Conservation (phyloP, 139 green algal species). For the Haematococcus lacustris region DNA sequence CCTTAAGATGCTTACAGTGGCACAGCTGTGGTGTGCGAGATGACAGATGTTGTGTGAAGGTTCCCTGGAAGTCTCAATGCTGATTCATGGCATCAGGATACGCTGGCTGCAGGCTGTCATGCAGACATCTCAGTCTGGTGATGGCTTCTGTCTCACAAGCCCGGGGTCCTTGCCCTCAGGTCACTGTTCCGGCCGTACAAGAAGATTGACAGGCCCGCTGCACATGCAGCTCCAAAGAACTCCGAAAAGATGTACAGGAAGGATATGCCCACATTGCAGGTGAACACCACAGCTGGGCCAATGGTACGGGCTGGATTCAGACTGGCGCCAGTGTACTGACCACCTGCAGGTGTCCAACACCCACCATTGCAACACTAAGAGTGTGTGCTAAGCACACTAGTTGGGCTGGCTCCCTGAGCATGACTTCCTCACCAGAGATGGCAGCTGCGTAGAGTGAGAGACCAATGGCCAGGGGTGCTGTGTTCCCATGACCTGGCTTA, state of each 20-base stretch:
- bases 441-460: conserved; percentile 67
- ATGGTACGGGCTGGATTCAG: conserved; percentile 73
- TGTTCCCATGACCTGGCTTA: conserved; percentile 57
- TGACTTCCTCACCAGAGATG: conserved; percentile 47
- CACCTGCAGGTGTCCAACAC: conserved; percentile 32
- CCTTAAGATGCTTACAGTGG: too few relatives aligned
- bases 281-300: conserved; percentile 61
- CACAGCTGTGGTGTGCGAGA: too few relatives aligned
- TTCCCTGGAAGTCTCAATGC: too few relatives aligned
- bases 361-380: neutral
- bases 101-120: too few relatives aligned
- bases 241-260: conserved; percentile 64
- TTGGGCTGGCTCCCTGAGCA: neutral
- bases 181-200: conserved; percentile 57
- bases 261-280: conserved; percentile 53
- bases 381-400: neutral
- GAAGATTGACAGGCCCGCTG: conserved; percentile 54
- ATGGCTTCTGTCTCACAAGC: too few relatives aligned
- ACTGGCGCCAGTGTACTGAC: conserved; percentile 60
- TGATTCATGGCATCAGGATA: too few relatives aligned
- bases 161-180: too few relatives aligned
- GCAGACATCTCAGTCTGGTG: too few relatives aligned
- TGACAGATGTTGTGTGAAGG: too few relatives aligned
- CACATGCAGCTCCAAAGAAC: conserved; percentile 51
- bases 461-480: conserved; percentile 51